These are phyloP conservation scores for Magnolia sinica DNA, from an alignment of 164 flowering plant genomes.

Conservation along the genomic window DNA sequence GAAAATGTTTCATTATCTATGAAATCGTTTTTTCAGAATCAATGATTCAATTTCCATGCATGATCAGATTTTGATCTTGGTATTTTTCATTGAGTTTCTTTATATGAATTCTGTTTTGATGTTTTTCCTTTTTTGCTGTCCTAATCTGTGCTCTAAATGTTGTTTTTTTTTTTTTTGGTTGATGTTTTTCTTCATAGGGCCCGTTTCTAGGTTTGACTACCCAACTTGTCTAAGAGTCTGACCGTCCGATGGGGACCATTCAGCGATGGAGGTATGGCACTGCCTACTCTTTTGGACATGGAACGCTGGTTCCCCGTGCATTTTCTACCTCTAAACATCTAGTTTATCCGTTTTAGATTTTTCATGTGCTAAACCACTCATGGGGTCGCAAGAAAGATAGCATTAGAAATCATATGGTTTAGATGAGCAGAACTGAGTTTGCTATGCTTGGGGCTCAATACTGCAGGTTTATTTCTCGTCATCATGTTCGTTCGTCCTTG, in stretches of 20 bases:
- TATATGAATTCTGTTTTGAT: neutral
- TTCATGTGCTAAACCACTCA: neutral
- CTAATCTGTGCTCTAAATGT: neutral
- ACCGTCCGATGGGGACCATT: neutral
- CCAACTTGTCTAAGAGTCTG: neutral
- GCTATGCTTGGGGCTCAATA: neutral
- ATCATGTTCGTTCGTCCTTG: neutral
- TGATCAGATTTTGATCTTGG: neutral
- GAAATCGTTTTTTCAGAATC: too few relatives aligned
- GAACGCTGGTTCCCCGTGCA: neutral
- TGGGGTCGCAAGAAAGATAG: neutral
- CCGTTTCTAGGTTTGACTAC: neutral
- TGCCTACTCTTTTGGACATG: neutral
- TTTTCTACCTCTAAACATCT: neutral
- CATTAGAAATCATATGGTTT: neutral
- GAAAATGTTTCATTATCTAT: too few relatives aligned
- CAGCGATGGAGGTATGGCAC: neutral
- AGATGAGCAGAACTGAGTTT: neutral
- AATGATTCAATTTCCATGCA: too few relatives aligned
- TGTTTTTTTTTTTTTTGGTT: too few relatives aligned
- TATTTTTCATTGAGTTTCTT: neutral
- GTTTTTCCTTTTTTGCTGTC: neutral
- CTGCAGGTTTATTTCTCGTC: neutral
- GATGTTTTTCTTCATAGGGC: neutral
- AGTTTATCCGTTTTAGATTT: neutral